A percentile compares a stretch with the other conserved stretches of the same genome.
Evolutionary conservation across 2,329 filamentous ascomycete genomes (phyloP).

Genomic region (Penicillium sp.): DNA sequence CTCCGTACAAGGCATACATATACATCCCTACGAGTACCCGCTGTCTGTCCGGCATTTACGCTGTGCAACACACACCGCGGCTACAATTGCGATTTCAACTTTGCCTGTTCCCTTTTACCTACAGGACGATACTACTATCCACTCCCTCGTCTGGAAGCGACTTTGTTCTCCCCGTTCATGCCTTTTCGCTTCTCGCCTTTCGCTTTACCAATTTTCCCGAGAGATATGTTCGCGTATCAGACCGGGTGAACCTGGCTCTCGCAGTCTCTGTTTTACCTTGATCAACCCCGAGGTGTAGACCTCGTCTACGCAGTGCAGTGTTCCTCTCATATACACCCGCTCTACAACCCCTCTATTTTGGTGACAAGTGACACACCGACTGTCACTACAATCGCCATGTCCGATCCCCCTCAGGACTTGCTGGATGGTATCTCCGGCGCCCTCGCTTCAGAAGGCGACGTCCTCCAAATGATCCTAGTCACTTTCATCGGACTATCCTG

Average conservation of each 20-base stretch:
- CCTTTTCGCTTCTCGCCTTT: background rate
- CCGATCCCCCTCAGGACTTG: slow-evolving; percentile 29
- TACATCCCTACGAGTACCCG: background rate
- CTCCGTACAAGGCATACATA: too few species aligned
- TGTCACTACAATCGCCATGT: slow-evolving; percentile 26
- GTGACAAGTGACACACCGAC: background rate
- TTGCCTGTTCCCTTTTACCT: background rate
- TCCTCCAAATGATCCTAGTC: slow-evolving; percentile 35
- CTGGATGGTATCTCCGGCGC: slow-evolving; percentile 41
- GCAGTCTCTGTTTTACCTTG: slow-evolving; percentile 14
- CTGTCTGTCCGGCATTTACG: background rate
- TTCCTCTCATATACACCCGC: background rate
- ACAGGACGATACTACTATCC: background rate
- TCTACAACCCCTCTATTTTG: background rate
- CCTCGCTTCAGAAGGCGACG: slow-evolving; percentile 32
- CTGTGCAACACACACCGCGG: slow-evolving; percentile 7
- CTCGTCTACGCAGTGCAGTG: background rate
- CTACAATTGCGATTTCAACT: slow-evolving; percentile 5
- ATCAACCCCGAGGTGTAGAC: background rate
- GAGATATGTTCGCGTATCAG: slow-evolving; percentile 29
- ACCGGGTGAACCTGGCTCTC: slow-evolving; percentile 27
- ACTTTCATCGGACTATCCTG: slow-evolving; percentile 49
- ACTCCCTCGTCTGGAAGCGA: background rate
- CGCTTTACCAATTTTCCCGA: background rate
- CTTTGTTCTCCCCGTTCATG: background rate